phyloP scores from a whole-genome alignment of 805 yeast species.

The Cyberlindnera saturnus region DNA sequence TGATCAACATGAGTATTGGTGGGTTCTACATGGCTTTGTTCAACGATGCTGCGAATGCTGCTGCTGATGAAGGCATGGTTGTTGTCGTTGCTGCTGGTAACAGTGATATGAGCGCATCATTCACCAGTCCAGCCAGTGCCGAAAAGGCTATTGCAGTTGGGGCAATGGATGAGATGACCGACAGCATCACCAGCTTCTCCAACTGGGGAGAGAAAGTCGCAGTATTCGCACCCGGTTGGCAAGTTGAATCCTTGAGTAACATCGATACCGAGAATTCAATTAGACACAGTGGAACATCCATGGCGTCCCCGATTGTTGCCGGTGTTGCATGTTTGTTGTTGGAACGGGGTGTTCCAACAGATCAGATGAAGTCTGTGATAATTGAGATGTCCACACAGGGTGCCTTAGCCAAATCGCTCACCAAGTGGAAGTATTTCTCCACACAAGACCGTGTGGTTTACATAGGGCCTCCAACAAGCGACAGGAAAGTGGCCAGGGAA shows the following conservation, averaged over 20 bases:
- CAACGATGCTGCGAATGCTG: conserved; percentile 72
- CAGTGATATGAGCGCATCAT: conserved; percentile 65
- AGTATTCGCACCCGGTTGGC: conserved; percentile 74
- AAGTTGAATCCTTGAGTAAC: conserved; percentile 49
- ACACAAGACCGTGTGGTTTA: conserved; percentile 11
- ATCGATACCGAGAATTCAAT: conserved; percentile 18
- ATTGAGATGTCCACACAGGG: conserved; percentile 38
- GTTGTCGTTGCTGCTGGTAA: conserved; percentile 88
- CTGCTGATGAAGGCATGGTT: conserved; percentile 60
- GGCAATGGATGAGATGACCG: conserved; percentile 71
- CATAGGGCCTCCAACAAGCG: conserved; percentile 5
- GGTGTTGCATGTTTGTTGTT: conserved; percentile 57
- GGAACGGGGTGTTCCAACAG: conserved; percentile 41
- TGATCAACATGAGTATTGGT: conserved; percentile 79
- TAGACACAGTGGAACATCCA: conserved; percentile 65
- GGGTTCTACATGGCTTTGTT: conserved; percentile 57
- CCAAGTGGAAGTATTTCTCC: conserved; percentile 10
- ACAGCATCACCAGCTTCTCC: conserved; percentile 66
- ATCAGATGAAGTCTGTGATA: conserved; percentile 35
- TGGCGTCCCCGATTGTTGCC: conserved; percentile 70
- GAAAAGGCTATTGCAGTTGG: conserved; percentile 72
- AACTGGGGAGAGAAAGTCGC: conserved; percentile 89
- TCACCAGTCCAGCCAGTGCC: conserved; percentile 80
- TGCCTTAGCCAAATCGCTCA: conserved; percentile 5
- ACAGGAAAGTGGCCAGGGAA: not conserved